Evolutionary conservation across 805 yeast species (phyloP), one percentile per base, ranked within the genome.

Genomic region (Barnettozyma wickerhamii): DNA sequence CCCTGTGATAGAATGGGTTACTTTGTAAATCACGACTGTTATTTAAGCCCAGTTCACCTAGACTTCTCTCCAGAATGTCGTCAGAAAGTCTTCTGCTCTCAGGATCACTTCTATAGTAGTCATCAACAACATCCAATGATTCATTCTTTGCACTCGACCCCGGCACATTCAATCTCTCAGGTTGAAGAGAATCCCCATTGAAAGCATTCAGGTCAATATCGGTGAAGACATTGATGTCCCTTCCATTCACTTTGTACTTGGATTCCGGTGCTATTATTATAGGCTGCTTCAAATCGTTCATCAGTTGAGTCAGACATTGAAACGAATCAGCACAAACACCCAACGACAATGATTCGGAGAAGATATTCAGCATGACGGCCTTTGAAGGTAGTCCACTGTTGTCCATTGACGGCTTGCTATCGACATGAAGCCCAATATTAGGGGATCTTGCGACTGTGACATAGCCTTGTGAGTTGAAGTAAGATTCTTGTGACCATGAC

Each of bases 261-360:
- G 76, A 75, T 3, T 76, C 77, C 45, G 79, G 79, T 1, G 70
- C 67, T 30, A 83, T 79, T 6, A 70, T 60, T 2, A 85, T 60
- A 0, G 90, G 89, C 12, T 76, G 77, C 50, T 84, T 85, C 51
- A 90, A 65, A 52, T 88, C 95, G 44, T 76, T 79, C 9, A 81
- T 48, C 7, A 85, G 52, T 46, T 84, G 95, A 2, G 78, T 46
- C 31, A 90, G 59, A 10, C 91, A 76, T 52, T 86, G 83, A 0
- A 80, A 71, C 0, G 96, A 87, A 56, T 90, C 98, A 1, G 96
- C 91, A 64, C 96, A 89, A 3, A 81, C 43, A 19, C 78, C 79
- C 1, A 82, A 34, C 17, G 63, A 66, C 13, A 73, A 56, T 14
- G 64, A 63, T 41, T 77, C 84, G 6, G 76, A 47, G 38, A 69